A percentile compares a stretch with the other conserved stretches of the same genome.
Conservation (phyloP, 2,329 filamentous ascomycete genomes). For the Orbilia javanica region DNA sequence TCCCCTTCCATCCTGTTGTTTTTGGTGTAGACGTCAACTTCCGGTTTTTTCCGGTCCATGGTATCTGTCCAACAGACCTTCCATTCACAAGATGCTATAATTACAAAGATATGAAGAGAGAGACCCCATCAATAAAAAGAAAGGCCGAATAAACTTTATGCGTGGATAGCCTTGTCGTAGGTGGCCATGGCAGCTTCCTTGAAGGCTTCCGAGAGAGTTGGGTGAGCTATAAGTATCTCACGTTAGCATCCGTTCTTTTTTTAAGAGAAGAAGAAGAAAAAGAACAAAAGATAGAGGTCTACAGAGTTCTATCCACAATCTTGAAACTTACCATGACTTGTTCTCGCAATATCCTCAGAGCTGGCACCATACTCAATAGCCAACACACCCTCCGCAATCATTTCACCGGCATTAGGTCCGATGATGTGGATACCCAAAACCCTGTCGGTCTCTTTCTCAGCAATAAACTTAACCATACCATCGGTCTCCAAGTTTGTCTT, state of each 20-base stretch:
- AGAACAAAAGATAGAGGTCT: not conserved
- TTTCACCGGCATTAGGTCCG: constrained; percentile 94
- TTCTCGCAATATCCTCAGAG: constrained; percentile 92
- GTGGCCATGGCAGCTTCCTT: constrained; percentile 99
- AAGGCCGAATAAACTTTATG: constrained; percentile 69
- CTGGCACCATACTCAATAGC: constrained; percentile 97
- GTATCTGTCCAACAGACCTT: constrained; percentile 6
- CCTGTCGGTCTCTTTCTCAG: constrained; percentile 95
- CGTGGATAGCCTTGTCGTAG: constrained; percentile 95
- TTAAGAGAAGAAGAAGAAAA: no score
- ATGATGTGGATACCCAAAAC: constrained; percentile 97
- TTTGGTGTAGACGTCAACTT: not conserved
- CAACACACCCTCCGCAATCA: constrained; percentile 97
- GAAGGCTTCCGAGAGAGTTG: constrained; percentile 95
- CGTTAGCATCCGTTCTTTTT: constrained; percentile 1
- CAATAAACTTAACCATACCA: constrained; percentile 92
- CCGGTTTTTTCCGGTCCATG: not conserved
- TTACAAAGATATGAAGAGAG: constrained; percentile 54
- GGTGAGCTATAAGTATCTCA: constrained; percentile 73
- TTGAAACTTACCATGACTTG: constrained; percentile 76
- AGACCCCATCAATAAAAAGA: not conserved
- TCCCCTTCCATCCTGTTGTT: not conserved
- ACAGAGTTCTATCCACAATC: not conserved
- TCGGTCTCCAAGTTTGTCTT: constrained; percentile 99
- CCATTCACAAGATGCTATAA: constrained; percentile 57